Evolutionary conservation across 352 stramenopile species (phyloP), one percentile per base, ranked within the genome.

Genomic region (Pythium insidiosum): DNA sequence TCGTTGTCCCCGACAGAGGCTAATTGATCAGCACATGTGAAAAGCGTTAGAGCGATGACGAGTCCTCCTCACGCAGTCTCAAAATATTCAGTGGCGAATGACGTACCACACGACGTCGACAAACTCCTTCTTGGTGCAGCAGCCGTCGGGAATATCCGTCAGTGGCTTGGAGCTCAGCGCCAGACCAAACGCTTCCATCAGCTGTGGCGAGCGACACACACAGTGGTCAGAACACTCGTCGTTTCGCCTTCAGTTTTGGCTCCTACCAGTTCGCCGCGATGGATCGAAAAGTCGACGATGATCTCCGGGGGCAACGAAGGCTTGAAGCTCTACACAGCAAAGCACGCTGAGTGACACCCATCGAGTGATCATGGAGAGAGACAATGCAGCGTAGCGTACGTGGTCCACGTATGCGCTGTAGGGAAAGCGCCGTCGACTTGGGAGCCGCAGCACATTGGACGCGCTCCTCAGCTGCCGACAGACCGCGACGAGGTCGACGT

Each of bases 251-350:
- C n/a, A n/a, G n/a, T n/a, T n/a, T n/a, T n/a, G n/a, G n/a, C n/a
- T 21, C 55, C 18, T 40, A 93, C 78, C 63, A 93, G 39, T 53
- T 88, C 75, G 24, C 75, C 81, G 15, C 76, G 73, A 39, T 90
- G 72, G 29, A 93, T 74, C 7, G 81, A 93, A 43, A 91, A 88
- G 28, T 93, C 81, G 19, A 93, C 68, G 13, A 90, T 68, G 19
- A 91, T 58, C 52, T 90, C 78, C 1, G 65, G 64, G 7, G 78
- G 78, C 18, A 93, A 58, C 28, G 62, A 38, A 5, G 81, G 68
- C 47, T 89, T 83, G 51, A 91, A 93, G 13, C 61, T 71, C 73
- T 86, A 41, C 38, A 21, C 24, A 19, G 6, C 9, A 2, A 24
- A 36, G 26, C 15, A 44, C 23, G 2, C 25, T 19, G 18, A 43